Percentiles rank a stretch among this genome's conserved stretches.
Conservation (phyloP, 257 asterid genomes). For the Ophiorrhiza pumila region DNA sequence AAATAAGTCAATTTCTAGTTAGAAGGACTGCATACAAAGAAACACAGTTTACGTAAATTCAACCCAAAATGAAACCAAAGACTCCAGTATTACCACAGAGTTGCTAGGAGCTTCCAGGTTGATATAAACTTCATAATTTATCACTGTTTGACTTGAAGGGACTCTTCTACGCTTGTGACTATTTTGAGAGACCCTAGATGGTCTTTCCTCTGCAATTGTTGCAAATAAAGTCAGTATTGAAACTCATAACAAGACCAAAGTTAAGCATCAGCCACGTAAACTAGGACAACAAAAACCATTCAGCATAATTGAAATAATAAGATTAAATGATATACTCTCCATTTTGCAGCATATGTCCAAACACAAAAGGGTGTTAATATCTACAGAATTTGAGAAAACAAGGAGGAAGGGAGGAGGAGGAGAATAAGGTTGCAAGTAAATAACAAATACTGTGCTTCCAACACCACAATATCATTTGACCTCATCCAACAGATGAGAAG, state of each 20-base stretch:
- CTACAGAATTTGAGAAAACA: too few species aligned
- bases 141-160: conserved; percentile 42
- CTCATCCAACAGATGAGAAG: neutral
- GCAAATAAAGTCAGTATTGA: neutral
- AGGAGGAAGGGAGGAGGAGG: neutral
- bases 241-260: neutral
- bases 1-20: neutral
- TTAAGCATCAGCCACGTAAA: neutral
- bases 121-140: conserved; percentile 45
- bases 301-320: too few species aligned
- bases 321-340: too few species aligned
- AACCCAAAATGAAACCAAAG: neutral
- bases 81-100: conserved; percentile 39
- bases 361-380: neutral
- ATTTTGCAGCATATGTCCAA: neutral
- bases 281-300: neutral
- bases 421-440: neutral
- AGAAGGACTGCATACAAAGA: neutral
- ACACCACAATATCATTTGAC: too few species aligned
- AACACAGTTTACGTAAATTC: neutral
- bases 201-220: conserved; percentile 52
- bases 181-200: conserved; percentile 18
- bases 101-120: conserved; percentile 64
- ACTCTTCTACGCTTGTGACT: conserved; percentile 56
- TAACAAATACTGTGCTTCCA: neutral